These are phyloP conservation scores for Jamesozyma piceae DNA, from an alignment of 805 yeast species.

Conservation along the genomic window DNA sequence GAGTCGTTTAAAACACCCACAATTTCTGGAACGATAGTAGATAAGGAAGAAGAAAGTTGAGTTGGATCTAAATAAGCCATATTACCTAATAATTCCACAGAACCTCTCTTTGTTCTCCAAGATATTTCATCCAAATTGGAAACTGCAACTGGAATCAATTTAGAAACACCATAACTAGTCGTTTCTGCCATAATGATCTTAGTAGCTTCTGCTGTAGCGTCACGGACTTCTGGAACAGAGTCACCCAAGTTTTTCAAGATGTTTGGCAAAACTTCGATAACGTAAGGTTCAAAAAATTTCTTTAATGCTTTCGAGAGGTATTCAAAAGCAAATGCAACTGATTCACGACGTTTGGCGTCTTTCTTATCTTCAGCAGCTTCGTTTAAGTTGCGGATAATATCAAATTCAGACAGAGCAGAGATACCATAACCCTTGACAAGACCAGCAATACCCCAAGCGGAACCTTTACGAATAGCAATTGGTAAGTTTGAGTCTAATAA, in stretches of 20 bases:
- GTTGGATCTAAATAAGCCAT: slow-evolving; percentile 97
- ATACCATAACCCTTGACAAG: slow-evolving; percentile 85
- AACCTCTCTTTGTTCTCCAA: slow-evolving; percentile 95
- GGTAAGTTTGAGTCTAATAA: slow-evolving; percentile 39
- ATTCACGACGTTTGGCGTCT: slow-evolving; percentile 65
- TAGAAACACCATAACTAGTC: slow-evolving; percentile 84
- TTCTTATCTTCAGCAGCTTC: slow-evolving; percentile 86
- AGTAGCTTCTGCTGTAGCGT: slow-evolving; percentile 81
- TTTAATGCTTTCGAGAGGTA: slow-evolving; percentile 73
- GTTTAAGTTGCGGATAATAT: slow-evolving; percentile 61
- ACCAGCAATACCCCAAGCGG: slow-evolving; percentile 95
- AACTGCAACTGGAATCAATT: slow-evolving; percentile 83
- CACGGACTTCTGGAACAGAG: slow-evolving; percentile 72
- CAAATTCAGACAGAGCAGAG: slow-evolving; percentile 62
- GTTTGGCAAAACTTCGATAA: slow-evolving; percentile 75
- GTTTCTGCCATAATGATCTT: slow-evolving; percentile 82
- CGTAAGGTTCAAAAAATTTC: slow-evolving; percentile 84
- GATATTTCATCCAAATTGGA: slow-evolving; percentile 77
- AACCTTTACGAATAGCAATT: slow-evolving; percentile 67
- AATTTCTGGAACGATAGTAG: slow-evolving; percentile 89
- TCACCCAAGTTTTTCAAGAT: slow-evolving; percentile 81
- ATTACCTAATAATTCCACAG: slow-evolving; percentile 90
- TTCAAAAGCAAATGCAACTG: slow-evolving; percentile 80
- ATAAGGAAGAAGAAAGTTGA: slow-evolving; percentile 80
- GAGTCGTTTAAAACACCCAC: slow-evolving; percentile 91